Evolutionary conservation across 2,329 filamentous ascomycete genomes (phyloP).

Genomic region (Coniochaeta prunicola): DNA sequence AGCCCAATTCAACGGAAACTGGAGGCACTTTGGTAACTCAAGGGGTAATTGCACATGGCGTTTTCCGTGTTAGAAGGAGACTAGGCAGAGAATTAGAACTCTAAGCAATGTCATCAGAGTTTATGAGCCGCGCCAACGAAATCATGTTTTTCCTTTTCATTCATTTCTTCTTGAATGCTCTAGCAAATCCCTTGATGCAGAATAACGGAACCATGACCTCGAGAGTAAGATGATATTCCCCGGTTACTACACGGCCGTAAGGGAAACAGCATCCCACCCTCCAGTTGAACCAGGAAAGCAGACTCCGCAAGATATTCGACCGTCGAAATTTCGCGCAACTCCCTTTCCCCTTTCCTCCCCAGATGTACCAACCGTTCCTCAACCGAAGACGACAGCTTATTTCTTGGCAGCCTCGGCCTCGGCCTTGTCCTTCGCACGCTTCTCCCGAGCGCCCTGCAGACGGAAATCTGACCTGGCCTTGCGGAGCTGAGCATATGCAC

Average conservation of each 20-base stretch:
- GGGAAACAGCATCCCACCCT: conserved; percentile 14
- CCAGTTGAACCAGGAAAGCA: conserved; percentile 20
- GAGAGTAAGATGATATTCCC: conserved; percentile 9
- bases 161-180: conserved; percentile 16
- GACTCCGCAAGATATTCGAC: conserved; percentile 3
- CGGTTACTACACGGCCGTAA: conserved; percentile 15
- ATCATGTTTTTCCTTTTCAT: conserved; percentile 15
- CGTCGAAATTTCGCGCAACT: conserved; percentile 5
- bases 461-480: conserved; percentile 77
- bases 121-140: background rate
- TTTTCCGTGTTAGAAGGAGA: background rate
- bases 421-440: conserved; percentile 83
- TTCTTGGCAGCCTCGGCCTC: conserved; percentile 82
- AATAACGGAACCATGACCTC: conserved; percentile 16
- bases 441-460: conserved; percentile 78
- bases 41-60: background rate
- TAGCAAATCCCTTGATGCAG: conserved; percentile 22
- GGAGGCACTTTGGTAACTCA: background rate
- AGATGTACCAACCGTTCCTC: background rate
- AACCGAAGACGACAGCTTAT: conserved; percentile 42
- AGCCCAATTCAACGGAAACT: background rate
- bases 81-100: background rate
- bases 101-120: background rate
- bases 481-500: conserved; percentile 82
- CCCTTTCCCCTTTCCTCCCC: conserved; percentile 3